These are phyloP conservation scores for Paramecium octaurelia DNA, from an alignment of 73 alveolate genomes.

Conservation along the genomic window DNA sequence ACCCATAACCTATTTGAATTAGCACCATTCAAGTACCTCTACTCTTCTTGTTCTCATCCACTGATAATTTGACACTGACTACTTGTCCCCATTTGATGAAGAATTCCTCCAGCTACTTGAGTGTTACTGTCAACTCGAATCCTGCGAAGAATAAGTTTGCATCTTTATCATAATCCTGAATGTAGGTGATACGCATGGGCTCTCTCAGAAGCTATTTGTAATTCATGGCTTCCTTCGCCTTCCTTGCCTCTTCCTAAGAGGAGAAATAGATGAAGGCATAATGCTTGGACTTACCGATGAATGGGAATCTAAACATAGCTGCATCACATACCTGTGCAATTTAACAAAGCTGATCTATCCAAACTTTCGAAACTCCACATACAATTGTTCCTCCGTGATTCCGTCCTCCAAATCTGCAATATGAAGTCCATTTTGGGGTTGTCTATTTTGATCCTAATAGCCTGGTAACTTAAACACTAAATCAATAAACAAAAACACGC, in stretches of 20 bases:
- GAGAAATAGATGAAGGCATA: constrained; percentile 18
- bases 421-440: not conserved
- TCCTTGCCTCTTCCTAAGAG: not conserved
- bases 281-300: constrained; percentile 26
- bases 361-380: constrained; percentile 33
- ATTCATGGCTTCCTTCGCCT: constrained; percentile 39
- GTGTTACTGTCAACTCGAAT: constrained; percentile 58
- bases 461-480: not conserved
- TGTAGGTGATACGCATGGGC: constrained; percentile 4
- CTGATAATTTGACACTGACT: constrained; percentile 61
- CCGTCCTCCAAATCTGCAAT: constrained; percentile 48
- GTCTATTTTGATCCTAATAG: not conserved
- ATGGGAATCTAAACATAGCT: not conserved
- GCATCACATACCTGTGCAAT: constrained; percentile 3
- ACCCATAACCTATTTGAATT: constrained; percentile 60
- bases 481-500: not conserved
- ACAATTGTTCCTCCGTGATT: constrained; percentile 31
- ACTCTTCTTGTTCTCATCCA: constrained; percentile 64
- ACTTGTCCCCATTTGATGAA: constrained; percentile 69
- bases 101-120: constrained; percentile 59
- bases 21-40: constrained; percentile 25
- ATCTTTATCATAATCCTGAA: constrained; percentile 37
- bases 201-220: constrained; percentile 1
- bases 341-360: constrained; percentile 24
- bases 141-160: constrained; percentile 68